Evolutionary conservation across 148 eudicot species (phyloP).

Genomic region (Fagopyrum tataricum): DNA sequence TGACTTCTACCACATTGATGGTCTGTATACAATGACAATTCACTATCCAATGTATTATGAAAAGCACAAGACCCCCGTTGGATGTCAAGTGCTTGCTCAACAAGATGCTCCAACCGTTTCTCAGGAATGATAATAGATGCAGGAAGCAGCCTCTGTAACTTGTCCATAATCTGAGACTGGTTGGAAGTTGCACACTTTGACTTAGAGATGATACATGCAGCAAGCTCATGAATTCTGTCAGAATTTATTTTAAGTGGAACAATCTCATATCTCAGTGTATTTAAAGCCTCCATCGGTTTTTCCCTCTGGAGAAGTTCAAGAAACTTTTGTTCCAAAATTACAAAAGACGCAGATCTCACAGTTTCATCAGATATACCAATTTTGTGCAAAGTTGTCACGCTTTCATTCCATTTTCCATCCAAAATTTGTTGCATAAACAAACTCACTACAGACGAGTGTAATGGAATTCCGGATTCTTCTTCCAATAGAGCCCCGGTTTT

Average conservation of each 20-base stretch:
- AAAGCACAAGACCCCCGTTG: constrained; percentile 55
- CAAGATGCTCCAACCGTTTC: constrained; percentile 60
- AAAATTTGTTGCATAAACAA: constrained; percentile 56
- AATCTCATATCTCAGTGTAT: constrained; percentile 65
- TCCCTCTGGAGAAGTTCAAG: constrained; percentile 54
- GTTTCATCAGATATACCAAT: constrained; percentile 52
- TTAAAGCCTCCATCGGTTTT: constrained; percentile 58
- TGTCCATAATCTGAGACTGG: constrained; percentile 53
- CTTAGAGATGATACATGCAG: constrained; percentile 40
- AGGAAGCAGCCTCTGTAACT: constrained; percentile 61
- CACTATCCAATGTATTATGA: constrained; percentile 62
- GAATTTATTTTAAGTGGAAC: constrained; percentile 44
- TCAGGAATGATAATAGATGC: constrained; percentile 59
- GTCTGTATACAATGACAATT: constrained; percentile 64
- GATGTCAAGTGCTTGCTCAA: constrained; percentile 71
- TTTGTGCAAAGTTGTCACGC: constrained; percentile 44
- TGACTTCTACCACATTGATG: constrained; percentile 75
- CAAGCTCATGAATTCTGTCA: constrained; percentile 60
- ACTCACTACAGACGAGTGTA: constrained; percentile 46
- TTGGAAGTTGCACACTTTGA: constrained; percentile 25
- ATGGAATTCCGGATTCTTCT: constrained; percentile 70
- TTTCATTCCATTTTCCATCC: constrained; percentile 79
- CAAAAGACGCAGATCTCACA: constrained; percentile 50
- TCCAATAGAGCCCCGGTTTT: constrained; percentile 54
- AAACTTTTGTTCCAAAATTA: constrained; percentile 73